Percentiles rank a stretch among this genome's conserved stretches.
Conservation (phyloP, 2,329 filamentous ascomycete genomes). For the Emergomyces pasteurianus region DNA sequence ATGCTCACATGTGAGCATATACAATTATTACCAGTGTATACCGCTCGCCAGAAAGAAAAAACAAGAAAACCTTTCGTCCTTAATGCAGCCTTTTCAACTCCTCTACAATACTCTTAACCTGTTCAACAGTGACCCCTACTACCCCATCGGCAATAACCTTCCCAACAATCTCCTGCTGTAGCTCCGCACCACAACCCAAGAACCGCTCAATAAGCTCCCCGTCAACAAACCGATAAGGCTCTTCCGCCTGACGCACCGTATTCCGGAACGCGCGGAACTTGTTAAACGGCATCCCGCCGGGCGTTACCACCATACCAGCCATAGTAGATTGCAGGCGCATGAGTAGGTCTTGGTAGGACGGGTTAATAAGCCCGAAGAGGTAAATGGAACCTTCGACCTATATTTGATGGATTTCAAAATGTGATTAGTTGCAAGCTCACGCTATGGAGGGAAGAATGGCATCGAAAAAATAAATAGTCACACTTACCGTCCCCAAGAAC, state of each 20-base stretch:
- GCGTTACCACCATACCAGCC: slow-evolving; percentile 51
- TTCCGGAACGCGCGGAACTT: slow-evolving; percentile 74
- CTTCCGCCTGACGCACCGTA: slow-evolving; percentile 55
- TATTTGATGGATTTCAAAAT: neutral
- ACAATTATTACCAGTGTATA: neutral
- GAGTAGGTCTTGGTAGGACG: slow-evolving; percentile 62
- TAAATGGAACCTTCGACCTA: slow-evolving; percentile 87
- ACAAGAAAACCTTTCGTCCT: too few species aligned
- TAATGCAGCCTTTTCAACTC: slow-evolving; percentile 41
- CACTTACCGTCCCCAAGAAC: slow-evolving; percentile 73
- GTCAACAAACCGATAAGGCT: slow-evolving; percentile 79
- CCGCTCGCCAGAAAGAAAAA: neutral
- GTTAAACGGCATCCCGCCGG: slow-evolving; percentile 65
- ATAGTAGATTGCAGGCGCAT: slow-evolving; percentile 68
- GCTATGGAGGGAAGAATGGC: neutral
- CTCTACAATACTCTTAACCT: slow-evolving; percentile 50
- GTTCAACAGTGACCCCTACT: slow-evolving; percentile 44
- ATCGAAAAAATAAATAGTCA: slow-evolving; percentile 1
- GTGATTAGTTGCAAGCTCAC: neutral
- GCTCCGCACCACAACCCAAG: slow-evolving; percentile 53
- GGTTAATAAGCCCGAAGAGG: slow-evolving; percentile 68
- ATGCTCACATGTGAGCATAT: neutral
- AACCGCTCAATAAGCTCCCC: slow-evolving; percentile 84
- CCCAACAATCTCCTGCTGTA: slow-evolving; percentile 43
- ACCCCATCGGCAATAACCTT: slow-evolving; percentile 42